Evolutionary conservation across 768 basidiomycete genomes (phyloP), one percentile per base, ranked within the genome.

Genomic region (Macrolepiota dolichaula): DNA sequence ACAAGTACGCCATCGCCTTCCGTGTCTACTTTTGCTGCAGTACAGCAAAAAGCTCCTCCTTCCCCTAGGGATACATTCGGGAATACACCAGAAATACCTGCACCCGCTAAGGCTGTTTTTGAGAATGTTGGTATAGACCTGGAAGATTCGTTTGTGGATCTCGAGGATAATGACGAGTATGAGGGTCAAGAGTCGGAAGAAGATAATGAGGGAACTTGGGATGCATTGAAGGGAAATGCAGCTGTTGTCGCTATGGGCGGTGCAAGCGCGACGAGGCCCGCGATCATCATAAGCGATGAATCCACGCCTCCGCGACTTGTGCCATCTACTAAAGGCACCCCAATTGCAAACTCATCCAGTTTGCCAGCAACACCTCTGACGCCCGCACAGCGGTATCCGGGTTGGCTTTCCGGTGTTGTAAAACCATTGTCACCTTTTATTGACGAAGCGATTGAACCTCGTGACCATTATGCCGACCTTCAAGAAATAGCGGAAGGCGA

Each of bases 401-500:
- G 83, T 10, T 89, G 87, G 87, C 75, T 88, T 10, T 83, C 83
- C 0, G 77, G 76, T 13, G 78, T 87, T 15, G 81, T 91, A 27
- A 75, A 77, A 40, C 84, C 87, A 1, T 74, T 87, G 24, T 82
- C 79, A 50, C 78, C 81, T 27, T 89, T 85, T 69, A 88, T 93
- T 66, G 81, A 87, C 64, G 81, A 85, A 51, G 69, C 75, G 1
- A 71, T 83, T 19, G 83, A 92, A 68, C 91, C 91, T 3, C 76
- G 81, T 1, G 77, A 82, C 3, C 80, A 83, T 60, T 93, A 89
- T 71, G 73, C 79, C 9, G 84, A 91, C 62, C 74, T 92, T 50
- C 82, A 81, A 57, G 92, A 92, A 73, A 87, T 94, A 29, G 92
- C 90, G 0, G 89, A 93, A 69, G 91, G 92, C 35, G 92, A 93